Evolutionary conservation across 225 moss, liverwort and hornwort species (phyloP).

Genomic region (Straminergon stramineum): DNA sequence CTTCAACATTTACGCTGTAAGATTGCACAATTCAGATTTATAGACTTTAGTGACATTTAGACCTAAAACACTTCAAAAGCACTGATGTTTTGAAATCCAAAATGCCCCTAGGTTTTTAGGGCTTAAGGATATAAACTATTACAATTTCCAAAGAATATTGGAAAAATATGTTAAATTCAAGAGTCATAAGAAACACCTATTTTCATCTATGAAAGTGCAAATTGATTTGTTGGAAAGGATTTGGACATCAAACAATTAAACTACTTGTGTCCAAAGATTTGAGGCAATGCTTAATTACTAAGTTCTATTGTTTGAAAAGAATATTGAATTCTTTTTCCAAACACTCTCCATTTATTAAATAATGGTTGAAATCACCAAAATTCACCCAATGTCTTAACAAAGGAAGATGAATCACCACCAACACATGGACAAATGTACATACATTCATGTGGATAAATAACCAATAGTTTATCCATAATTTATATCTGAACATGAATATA

Average conservation of each 20-base stretch:
- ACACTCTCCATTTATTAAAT: not conserved
- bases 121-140: not conserved
- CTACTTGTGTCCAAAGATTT: not conserved
- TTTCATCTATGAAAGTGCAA: not conserved
- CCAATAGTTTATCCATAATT: not conserved
- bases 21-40: no score
- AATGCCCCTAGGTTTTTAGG: no score
- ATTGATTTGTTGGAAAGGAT: not conserved
- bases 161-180: not conserved
- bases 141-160: not conserved
- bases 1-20: no score
- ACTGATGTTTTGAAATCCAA: no score
- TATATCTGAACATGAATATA: not conserved
- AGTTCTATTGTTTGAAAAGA: no score
- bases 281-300: not conserved
- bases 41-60: no score
- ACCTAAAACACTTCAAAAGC: no score
- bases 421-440: not conserved
- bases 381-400: not conserved
- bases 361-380: not conserved
- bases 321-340: no score
- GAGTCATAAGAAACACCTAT: not conserved
- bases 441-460: not conserved
- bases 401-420: not conserved
- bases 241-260: not conserved